phyloP scores from a whole-genome alignment of 768 basidiomycete species.

The Phanerochaete sordida region DNA sequence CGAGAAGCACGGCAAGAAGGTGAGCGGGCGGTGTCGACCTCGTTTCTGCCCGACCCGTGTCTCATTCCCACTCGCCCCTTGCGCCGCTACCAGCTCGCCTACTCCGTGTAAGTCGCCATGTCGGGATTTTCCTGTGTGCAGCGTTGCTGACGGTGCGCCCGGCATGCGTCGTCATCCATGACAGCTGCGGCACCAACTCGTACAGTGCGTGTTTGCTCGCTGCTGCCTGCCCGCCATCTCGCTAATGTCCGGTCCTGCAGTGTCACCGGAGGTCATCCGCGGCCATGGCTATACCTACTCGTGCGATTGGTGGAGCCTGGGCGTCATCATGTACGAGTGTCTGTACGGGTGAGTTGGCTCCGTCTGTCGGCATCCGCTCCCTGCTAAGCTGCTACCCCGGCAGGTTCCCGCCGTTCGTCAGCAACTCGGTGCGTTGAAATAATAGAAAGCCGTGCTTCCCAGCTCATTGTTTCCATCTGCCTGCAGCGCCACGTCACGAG shows the following conservation, averaged over 20 bases:
- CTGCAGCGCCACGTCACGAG: slow-evolving; percentile 85
- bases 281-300: slow-evolving; percentile 91
- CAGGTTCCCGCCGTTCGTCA: slow-evolving; percentile 89
- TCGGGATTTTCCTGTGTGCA: background rate
- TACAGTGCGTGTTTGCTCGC: slow-evolving; percentile 57
- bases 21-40: slow-evolving; percentile 40
- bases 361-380: slow-evolving; percentile 18
- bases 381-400: slow-evolving; percentile 11
- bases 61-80: slow-evolving; percentile 10
- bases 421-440: slow-evolving; percentile 71
- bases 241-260: slow-evolving; percentile 34
- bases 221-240: slow-evolving; percentile 11
- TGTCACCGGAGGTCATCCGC: slow-evolving; percentile 89
- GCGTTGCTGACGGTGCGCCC: slow-evolving; percentile 17
- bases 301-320: slow-evolving; percentile 98
- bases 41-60: slow-evolving; percentile 20
- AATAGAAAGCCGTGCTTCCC: background rate
- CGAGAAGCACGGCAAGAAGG: slow-evolving; percentile 89
- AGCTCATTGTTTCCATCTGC: background rate
- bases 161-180: slow-evolving; percentile 18
- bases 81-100: slow-evolving; percentile 57
- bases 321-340: slow-evolving; percentile 95
- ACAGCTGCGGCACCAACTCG: slow-evolving; percentile 80
- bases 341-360: slow-evolving; percentile 70
- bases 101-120: slow-evolving; percentile 73